A percentile compares a stretch with the other conserved stretches of the same genome.
Evolutionary conservation across 2,329 filamentous ascomycete genomes (phyloP).

Genomic region (Corniculantispora saksenae): DNA sequence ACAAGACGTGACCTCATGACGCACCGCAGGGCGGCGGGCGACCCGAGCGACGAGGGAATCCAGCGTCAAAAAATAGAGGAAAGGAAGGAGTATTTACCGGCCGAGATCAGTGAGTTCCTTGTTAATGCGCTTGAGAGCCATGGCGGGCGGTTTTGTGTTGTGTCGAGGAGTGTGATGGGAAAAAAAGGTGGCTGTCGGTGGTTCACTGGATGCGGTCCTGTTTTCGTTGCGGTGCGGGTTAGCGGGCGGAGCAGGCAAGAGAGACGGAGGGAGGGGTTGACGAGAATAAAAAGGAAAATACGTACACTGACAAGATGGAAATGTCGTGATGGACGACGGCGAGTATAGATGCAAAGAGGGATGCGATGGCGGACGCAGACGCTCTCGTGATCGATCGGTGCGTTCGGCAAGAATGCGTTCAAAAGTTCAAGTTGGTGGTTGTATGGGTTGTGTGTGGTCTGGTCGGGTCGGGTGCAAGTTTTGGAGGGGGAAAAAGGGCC

Average conservation of each 20-base stretch:
- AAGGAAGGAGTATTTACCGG: conserved; percentile 61
- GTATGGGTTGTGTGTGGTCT: conserved; percentile 15
- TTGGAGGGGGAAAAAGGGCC: conserved; percentile 10
- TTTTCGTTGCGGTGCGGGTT: conserved; percentile 13
- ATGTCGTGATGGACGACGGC: not conserved
- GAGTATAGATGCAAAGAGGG: not conserved
- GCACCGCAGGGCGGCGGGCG: conserved; percentile 26
- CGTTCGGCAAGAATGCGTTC: not conserved
- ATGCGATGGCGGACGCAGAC: not conserved
- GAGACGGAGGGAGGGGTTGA: not conserved
- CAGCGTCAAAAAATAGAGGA: conserved; percentile 10
- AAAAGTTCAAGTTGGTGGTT: conserved; percentile 9
- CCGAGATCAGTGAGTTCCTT: conserved; percentile 90
- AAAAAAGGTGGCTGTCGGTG: conserved; percentile 9
- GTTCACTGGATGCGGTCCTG: conserved; percentile 13
- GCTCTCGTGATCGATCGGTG: conserved; percentile 14
- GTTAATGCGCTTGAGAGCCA: conserved; percentile 94
- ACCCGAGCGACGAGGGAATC: conserved; percentile 24
- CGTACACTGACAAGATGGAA: conserved; percentile 6
- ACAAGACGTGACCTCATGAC: conserved; percentile 25
- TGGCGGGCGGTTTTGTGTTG: conserved; percentile 43
- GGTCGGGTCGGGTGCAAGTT: conserved; percentile 1
- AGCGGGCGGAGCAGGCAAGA: not conserved
- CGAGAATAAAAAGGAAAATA: not conserved
- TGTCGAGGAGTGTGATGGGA: conserved; percentile 7